phyloP scores from a whole-genome alignment of 192 early-diverging fungal species.

The Podochytrium sp. region DNA sequence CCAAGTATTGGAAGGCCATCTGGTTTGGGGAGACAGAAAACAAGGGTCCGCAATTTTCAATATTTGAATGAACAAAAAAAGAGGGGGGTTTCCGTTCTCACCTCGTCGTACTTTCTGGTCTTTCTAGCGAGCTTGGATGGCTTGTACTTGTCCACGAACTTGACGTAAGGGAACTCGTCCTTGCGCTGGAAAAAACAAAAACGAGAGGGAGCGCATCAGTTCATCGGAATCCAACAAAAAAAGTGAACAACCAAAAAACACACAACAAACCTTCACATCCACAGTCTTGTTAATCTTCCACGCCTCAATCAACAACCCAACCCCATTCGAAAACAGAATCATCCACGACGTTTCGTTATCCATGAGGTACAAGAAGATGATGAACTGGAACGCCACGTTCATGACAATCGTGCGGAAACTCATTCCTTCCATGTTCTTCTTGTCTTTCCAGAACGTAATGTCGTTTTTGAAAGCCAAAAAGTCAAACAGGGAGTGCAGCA shows the following conservation, averaged over 20 bases:
- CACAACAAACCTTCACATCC: constrained; percentile 65
- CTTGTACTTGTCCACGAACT: constrained; percentile 53
- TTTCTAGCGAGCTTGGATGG: constrained; percentile 49
- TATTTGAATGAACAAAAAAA: background rate
- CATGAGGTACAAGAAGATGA: constrained; percentile 86
- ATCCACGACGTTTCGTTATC: constrained; percentile 89
- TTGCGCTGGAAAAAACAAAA: constrained; percentile 24
- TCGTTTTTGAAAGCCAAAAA: constrained; percentile 95
- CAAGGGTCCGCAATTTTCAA: background rate
- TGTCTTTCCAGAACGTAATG: constrained; percentile 87
- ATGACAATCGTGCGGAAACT: constrained; percentile 80
- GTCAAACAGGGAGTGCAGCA: constrained; percentile 86
- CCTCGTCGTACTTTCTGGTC: constrained; percentile 60
- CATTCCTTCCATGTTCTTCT: constrained; percentile 79
- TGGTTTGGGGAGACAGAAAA: constrained; percentile 24
- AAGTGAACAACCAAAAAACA: too few relatives aligned
- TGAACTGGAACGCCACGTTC: constrained; percentile 81
- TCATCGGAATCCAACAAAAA: constrained; percentile 22
- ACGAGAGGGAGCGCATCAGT: background rate
- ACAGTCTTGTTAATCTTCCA: constrained; percentile 93
- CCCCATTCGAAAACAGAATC: constrained; percentile 81
- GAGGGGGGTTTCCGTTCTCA: background rate
- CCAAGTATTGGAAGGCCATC: constrained; percentile 84
- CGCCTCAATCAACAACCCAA: constrained; percentile 80
- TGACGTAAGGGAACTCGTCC: constrained; percentile 51